phyloP scores from a whole-genome alignment of 441 rosid genomes.

The Aleurites moluccanus region DNA sequence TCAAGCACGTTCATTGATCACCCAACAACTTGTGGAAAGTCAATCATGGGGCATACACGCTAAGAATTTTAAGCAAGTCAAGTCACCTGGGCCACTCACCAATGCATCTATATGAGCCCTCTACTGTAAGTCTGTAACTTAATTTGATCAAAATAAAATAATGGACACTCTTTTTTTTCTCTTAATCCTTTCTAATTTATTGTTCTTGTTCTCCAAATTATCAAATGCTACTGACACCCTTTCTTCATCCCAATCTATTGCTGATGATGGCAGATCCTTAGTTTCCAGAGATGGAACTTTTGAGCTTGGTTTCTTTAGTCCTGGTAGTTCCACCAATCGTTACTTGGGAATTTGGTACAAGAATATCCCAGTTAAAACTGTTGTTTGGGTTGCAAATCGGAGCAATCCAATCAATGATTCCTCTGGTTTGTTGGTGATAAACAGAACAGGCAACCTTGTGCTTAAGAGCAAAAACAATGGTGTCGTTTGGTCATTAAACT shows the following conservation, averaged over 20 bases:
- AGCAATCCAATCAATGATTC: constrained; percentile 27
- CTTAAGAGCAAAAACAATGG: constrained; percentile 17
- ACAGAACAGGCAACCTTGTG: constrained; percentile 19
- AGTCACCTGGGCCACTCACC: too few relatives aligned
- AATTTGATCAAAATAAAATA: too few relatives aligned
- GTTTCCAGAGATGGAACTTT: constrained; percentile 27
- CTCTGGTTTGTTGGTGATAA: constrained; percentile 24
- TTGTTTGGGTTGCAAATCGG: constrained; percentile 39
- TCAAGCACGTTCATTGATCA: too few relatives aligned
- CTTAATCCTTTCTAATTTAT: background rate
- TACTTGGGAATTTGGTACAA: constrained; percentile 41
- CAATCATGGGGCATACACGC: too few relatives aligned
- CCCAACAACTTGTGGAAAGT: too few relatives aligned
- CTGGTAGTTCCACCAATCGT: constrained; percentile 22
- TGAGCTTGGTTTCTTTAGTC: constrained; percentile 37
- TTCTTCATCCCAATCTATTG: constrained; percentile 17
- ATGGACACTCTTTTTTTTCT: constrained; percentile 12
- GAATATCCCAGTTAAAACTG: constrained; percentile 21
- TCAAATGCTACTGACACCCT: constrained; percentile 11
- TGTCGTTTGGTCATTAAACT: constrained; percentile 36
- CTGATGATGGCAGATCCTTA: constrained; percentile 28
- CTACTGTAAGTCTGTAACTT: too few relatives aligned
- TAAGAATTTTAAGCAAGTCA: too few relatives aligned
- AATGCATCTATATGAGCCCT: too few relatives aligned
- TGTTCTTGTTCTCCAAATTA: constrained; percentile 1